Percentiles rank a stretch among this genome's conserved stretches.
Conservation (phyloP, 139 green algal species). For the Chlorella sp. region DNA sequence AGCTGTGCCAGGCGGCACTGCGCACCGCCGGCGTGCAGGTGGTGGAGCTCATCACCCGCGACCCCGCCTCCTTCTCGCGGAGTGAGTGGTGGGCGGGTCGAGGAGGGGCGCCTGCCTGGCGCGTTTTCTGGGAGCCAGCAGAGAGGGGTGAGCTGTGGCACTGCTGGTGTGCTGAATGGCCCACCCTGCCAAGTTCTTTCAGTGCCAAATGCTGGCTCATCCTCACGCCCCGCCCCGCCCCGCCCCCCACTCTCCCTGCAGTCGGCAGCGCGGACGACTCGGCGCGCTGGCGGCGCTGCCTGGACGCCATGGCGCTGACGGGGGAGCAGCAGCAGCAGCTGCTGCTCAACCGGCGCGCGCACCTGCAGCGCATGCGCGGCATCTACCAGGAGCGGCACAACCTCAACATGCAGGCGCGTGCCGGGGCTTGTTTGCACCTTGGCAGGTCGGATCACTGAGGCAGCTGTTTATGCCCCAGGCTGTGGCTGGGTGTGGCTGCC, state of each 20-base stretch:
- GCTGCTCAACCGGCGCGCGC: conserved; percentile 41
- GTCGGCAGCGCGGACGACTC: not conserved
- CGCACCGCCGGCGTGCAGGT: conserved; percentile 42
- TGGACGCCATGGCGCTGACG: conserved; percentile 41
- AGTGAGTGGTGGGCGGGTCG: not conserved
- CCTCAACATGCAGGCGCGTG: conserved; percentile 43
- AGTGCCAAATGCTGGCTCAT: too few relatives aligned
- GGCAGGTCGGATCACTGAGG: not conserved
- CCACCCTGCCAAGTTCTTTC: not conserved
- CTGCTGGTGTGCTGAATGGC: too few relatives aligned
- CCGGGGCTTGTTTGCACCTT: too few relatives aligned
- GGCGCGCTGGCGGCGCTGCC: conserved; percentile 1
- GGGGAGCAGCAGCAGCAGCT: conserved; percentile 41
- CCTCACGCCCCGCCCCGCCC: too few relatives aligned
- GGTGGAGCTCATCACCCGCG: conserved; percentile 35
- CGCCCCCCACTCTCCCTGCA: not conserved
- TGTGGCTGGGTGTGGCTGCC: too few relatives aligned
- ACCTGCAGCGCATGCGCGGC: conserved; percentile 45
- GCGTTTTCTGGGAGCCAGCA: too few relatives aligned
- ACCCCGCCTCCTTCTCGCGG: conserved; percentile 18
- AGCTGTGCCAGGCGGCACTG: conserved; percentile 51
- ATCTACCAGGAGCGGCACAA: conserved; percentile 52
- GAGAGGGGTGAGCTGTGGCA: too few relatives aligned
- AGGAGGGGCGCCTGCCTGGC: not conserved
- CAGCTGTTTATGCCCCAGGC: not conserved